phyloP scores from a whole-genome alignment of 352 stramenopile species.

The Peronosclerospora sorghi region DNA sequence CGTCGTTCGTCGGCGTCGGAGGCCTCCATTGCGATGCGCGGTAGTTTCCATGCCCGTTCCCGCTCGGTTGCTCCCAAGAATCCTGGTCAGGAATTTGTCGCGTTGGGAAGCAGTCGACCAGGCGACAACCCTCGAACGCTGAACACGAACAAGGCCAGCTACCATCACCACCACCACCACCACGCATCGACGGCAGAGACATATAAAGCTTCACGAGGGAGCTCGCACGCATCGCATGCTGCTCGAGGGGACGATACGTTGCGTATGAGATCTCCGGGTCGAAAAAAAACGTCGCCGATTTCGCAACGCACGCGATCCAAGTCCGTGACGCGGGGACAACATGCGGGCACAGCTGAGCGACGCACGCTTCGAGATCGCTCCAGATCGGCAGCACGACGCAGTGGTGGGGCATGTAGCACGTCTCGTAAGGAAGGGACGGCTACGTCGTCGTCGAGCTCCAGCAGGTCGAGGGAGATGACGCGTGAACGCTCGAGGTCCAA shows the following conservation, averaged over 20 bases:
- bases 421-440: not conserved
- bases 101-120: constrained; percentile 26
- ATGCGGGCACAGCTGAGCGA: constrained; percentile 10
- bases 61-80: constrained; percentile 6
- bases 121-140: constrained; percentile 9
- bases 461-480: constrained; percentile 1
- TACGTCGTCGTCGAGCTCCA: not conserved
- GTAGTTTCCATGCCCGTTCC: constrained; percentile 38
- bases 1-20: constrained; percentile 1
- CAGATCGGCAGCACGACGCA: constrained; percentile 26
- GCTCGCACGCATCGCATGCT: constrained; percentile 19
- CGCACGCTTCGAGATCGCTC: constrained; percentile 18
- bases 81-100: constrained; percentile 33
- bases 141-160: constrained; percentile 33
- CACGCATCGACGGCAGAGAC: constrained; percentile 4
- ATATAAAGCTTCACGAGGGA: constrained; percentile 1
- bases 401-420: constrained; percentile 3
- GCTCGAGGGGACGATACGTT: not conserved
- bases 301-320: constrained; percentile 31
- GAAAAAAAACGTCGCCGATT: constrained; percentile 12
- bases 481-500: constrained; percentile 12
- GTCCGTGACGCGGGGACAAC: constrained; percentile 19
- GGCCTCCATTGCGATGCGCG: constrained; percentile 23
- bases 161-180: constrained; percentile 21
- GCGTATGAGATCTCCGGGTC: not conserved